Conservation (phyloP, 2,329 filamentous ascomycete species). For the Scopulariopsis brevicaulis region DNA sequence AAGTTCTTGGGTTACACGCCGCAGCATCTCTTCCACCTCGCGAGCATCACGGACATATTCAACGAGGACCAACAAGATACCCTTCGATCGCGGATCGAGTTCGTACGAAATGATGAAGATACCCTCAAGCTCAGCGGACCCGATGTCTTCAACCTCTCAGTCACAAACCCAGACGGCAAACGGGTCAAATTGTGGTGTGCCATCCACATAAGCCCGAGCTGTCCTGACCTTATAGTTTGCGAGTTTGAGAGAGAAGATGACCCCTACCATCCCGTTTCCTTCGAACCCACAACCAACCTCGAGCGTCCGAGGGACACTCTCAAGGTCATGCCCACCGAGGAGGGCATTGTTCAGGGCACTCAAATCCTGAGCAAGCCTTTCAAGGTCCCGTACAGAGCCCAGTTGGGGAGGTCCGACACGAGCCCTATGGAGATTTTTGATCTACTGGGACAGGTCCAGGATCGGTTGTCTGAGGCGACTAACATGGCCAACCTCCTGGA, state of each 20-base stretch:
- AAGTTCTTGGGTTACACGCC: constrained; percentile 68
- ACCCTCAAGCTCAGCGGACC: constrained; percentile 68
- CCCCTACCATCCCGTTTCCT: constrained; percentile 52
- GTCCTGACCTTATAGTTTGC: constrained; percentile 66
- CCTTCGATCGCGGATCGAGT: constrained; percentile 76
- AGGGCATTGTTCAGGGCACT: constrained; percentile 68
- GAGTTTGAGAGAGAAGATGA: constrained; percentile 86
- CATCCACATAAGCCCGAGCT: constrained; percentile 60
- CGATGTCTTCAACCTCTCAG: constrained; percentile 72
- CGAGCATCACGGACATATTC: constrained; percentile 73
- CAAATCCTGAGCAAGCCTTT: constrained; percentile 65
- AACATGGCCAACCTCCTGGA: constrained; percentile 66
- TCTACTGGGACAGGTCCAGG: constrained; percentile 84
- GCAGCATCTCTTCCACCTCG: constrained; percentile 59
- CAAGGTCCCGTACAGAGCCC: constrained; percentile 63
- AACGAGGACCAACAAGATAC: constrained; percentile 77
- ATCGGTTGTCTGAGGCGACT: constrained; percentile 65
- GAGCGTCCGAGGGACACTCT: constrained; percentile 53
- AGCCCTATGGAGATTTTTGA: constrained; percentile 85
- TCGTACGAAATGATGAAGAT: constrained; percentile 71
- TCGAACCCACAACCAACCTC: constrained; percentile 15
- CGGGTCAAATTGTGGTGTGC: constrained; percentile 75
- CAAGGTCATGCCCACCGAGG: constrained; percentile 56
- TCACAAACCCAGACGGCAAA: constrained; percentile 47
- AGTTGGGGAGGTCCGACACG: constrained; percentile 65